phyloP scores from a whole-genome alignment of 352 stramenopile genomes.

The Pythium utonaiense region DNA sequence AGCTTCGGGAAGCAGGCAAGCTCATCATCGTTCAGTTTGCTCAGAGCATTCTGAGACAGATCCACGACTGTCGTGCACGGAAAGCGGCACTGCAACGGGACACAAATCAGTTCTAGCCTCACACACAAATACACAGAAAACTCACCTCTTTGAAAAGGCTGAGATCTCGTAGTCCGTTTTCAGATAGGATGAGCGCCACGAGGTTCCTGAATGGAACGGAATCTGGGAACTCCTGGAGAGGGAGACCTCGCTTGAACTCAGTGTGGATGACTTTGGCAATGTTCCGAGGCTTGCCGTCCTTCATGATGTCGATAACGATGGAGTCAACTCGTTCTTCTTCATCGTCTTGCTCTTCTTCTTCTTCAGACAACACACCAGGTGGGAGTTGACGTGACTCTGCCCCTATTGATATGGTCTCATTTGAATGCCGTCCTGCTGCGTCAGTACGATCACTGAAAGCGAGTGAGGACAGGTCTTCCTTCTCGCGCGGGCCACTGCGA shows the following conservation, averaged over 20 bases:
- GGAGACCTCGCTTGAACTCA: conserved; percentile 39
- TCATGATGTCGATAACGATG: conserved; percentile 44
- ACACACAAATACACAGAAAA: conserved; percentile 4
- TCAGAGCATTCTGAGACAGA: conserved; percentile 59
- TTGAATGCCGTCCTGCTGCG: neutral
- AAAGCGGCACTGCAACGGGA: conserved; percentile 46
- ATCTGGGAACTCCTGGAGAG: conserved; percentile 46
- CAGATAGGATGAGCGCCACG: conserved; percentile 53
- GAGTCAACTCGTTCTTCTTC: conserved; percentile 41
- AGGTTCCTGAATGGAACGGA: conserved; percentile 57
- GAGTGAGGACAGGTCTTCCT: conserved; percentile 1
- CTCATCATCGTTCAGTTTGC: conserved; percentile 47
- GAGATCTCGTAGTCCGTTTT: conserved; percentile 51
- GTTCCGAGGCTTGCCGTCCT: conserved; percentile 47
- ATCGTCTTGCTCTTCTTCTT: conserved; percentile 32
- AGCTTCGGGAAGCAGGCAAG: conserved; percentile 56
- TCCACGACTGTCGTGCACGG: conserved; percentile 48
- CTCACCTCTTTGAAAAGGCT: conserved; percentile 56
- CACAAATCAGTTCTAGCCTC: no score
- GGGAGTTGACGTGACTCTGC: neutral
- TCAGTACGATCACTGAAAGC: neutral
- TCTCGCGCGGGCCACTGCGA: neutral
- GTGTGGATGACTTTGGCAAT: conserved; percentile 52
- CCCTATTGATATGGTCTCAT: neutral
- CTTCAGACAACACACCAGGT: neutral